A percentile compares a stretch with the other conserved stretches of the same genome.
Evolutionary conservation across 2,329 filamentous ascomycete genomes (phyloP).

Genomic region (Chalaropsis thielavioides): DNA sequence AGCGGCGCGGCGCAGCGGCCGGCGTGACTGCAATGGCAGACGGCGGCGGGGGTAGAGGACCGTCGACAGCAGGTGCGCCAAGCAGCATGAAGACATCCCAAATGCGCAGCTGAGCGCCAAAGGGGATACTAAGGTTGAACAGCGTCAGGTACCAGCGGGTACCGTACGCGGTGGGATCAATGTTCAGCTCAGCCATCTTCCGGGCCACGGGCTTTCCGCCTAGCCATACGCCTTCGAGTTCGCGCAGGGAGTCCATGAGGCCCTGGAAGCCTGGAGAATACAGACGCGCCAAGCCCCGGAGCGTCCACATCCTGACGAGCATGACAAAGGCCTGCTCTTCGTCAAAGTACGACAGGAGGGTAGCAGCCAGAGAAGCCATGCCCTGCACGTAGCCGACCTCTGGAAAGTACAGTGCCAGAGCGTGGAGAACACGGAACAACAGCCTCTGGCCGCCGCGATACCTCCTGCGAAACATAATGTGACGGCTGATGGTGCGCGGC

Average conservation of each 20-base stretch:
- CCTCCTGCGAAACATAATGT: conserved; percentile 90
- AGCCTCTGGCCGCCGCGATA: conserved; percentile 87
- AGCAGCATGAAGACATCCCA: conserved; percentile 98
- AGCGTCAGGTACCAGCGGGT: conserved; percentile 95
- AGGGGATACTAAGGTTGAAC: conserved; percentile 94
- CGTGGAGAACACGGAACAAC: conserved; percentile 83
- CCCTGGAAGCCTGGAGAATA: conserved; percentile 76
- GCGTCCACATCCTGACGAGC: conserved; percentile 86
- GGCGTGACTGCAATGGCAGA: conserved; percentile 6
- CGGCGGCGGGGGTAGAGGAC: conserved; percentile 16
- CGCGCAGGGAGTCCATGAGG: conserved; percentile 68
- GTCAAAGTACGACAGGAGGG: conserved; percentile 89
- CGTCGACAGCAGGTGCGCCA: conserved; percentile 48
- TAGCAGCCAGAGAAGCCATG: conserved; percentile 88
- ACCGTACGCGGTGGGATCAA: conserved; percentile 83
- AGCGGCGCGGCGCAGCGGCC: conserved; percentile 4
- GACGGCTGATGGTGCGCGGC: conserved; percentile 80
- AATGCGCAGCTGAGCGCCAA: conserved; percentile 80
- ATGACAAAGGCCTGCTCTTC: conserved; percentile 92
- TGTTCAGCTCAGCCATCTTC: conserved; percentile 63
- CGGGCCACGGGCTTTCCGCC: conserved; percentile 59
- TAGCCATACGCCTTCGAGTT: conserved; percentile 79
- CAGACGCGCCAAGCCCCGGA: conserved; percentile 70
- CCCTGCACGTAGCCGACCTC: conserved; percentile 93
- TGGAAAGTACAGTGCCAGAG: conserved; percentile 79